Percentiles rank a stretch among this genome's conserved stretches.
These are phyloP conservation scores for Physcia stellaris DNA, from an alignment of 495 filamentous ascomycete species.

Conservation along the genomic window DNA sequence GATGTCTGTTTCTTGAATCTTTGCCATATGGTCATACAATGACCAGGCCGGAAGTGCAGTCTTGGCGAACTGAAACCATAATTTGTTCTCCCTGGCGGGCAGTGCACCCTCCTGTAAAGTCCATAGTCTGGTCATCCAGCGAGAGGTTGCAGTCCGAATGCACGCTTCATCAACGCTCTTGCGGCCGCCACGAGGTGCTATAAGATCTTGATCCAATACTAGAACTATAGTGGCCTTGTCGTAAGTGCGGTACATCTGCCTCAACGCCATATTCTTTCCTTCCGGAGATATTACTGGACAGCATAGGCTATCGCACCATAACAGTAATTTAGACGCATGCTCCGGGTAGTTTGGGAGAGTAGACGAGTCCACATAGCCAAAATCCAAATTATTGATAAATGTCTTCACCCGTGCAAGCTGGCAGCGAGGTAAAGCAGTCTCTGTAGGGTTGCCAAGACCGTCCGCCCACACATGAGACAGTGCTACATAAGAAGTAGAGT, in stretches of 20 bases:
- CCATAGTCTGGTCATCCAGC: slow-evolving; percentile 9
- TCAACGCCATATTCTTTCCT: slow-evolving; percentile 5
- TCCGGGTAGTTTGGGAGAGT: neutral
- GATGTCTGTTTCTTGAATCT: neutral
- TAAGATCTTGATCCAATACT: slow-evolving; percentile 6
- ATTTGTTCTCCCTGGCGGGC: slow-evolving; percentile 5
- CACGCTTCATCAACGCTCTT: slow-evolving; percentile 8
- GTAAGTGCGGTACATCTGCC: slow-evolving; percentile 9
- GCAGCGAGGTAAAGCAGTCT: slow-evolving; percentile 10
- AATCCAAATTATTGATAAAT: slow-evolving; percentile 5
- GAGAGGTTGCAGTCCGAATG: slow-evolving; percentile 6
- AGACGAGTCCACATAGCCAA: neutral
- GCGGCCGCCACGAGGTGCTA: slow-evolving; percentile 1
- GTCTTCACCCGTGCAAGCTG: slow-evolving; percentile 8
- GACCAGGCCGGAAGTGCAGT: slow-evolving; percentile 3
- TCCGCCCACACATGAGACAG: slow-evolving; percentile 15
- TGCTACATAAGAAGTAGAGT: slow-evolving; percentile 11
- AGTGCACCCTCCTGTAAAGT: no score
- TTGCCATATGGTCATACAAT: slow-evolving; percentile 1
- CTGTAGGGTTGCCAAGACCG: slow-evolving; percentile 12
- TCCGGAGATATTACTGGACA: slow-evolving; percentile 5
- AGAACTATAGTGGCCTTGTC: slow-evolving; percentile 4
- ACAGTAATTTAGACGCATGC: slow-evolving; percentile 1
- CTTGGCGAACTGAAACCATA: slow-evolving; percentile 9
- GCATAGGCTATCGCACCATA: slow-evolving; percentile 10